Conservation (phyloP, 768 basidiomycete species). For the Leucogyrophana mollusca region DNA sequence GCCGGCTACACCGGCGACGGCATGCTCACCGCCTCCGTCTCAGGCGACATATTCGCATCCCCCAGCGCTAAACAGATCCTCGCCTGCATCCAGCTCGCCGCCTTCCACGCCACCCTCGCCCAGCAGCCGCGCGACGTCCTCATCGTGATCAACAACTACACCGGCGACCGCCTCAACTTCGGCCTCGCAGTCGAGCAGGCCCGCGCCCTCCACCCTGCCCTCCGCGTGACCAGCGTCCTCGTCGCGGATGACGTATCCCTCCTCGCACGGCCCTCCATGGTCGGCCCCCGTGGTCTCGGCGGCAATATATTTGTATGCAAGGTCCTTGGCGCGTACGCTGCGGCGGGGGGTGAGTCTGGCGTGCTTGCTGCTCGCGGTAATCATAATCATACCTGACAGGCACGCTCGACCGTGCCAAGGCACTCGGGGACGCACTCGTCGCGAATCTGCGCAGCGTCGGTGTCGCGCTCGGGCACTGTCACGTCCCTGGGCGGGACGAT, state of each 20-base stretch:
- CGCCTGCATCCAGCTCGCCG: conserved; percentile 47
- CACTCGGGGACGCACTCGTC: conserved; percentile 31
- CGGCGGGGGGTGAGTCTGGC: conserved; percentile 32
- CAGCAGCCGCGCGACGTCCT: conserved; percentile 18
- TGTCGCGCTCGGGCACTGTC: conserved; percentile 52
- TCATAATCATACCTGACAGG: no score
- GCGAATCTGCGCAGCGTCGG: conserved; percentile 33
- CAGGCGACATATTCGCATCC: conserved; percentile 63
- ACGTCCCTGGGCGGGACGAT: conserved; percentile 45
- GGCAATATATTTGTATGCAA: conserved; percentile 55
- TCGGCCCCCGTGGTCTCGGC: conserved; percentile 49
- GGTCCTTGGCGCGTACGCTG: conserved; percentile 47
- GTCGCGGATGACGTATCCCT: conserved; percentile 59
- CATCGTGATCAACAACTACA: conserved; percentile 49
- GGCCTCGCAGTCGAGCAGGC: conserved; percentile 57
- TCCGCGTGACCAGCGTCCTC: conserved; percentile 44
- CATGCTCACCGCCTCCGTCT: conserved; percentile 53
- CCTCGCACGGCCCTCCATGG: conserved; percentile 26
- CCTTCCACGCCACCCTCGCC: conserved; percentile 26
- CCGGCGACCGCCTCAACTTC: conserved; percentile 58
- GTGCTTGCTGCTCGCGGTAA: no score
- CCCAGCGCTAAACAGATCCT: conserved; percentile 60
- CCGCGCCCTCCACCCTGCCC: conserved; percentile 28
- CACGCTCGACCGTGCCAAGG: conserved; percentile 16
- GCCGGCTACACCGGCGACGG: conserved; percentile 57